Base-by-base conservation (phyloP, 2,329 filamentous ascomycete genomes). In the Ophiosphaerella herpotricha region DNA sequence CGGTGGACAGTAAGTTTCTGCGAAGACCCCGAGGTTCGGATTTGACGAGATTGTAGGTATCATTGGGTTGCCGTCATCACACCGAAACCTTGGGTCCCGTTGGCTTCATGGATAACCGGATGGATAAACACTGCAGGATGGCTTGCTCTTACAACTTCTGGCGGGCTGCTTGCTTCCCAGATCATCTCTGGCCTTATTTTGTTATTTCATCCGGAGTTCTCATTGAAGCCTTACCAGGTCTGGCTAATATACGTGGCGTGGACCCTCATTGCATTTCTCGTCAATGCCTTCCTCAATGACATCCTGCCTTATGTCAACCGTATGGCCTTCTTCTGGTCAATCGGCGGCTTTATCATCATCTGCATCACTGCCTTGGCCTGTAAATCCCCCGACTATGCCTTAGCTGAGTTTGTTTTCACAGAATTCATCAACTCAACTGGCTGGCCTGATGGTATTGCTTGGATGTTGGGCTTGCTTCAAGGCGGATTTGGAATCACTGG, bases 61-160 rank as follows among this genome's bases (percentile, higher is more conserved):
- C 85, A 90, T 66, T 90, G 87, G 87, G 87, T 86, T 2, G 85
- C 87, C 46, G 77, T 84, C 43, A 75, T 90, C 54, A 79, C 82
- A 29, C 86, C 84, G 77, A 78, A 80, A 50, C 74, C 72, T 47
- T 87, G 80, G 78, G 81, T 83, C 14, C 82, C 84, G 0, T 75
- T 84, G 26, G 79, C 89, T 9, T 86, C 85, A 39, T 90, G 86
- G 77, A 81, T 85, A 39, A 89, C 86, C 0, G 87, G 87, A 24
- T 90, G 87, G 86, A 88, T 86, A 68, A 87, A 86, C 60, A 82
- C 85, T 33, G 84, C 84, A n/a, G 87, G 86, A 13, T 90, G 87
- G 85, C 85, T 89, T 29, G 72, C 72, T 4, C 72, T 90, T 45
- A 85, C 84, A 4, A 87, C 87, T 7, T 88, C 86, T 0, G 87